A percentile compares a stretch with the other conserved stretches of the same genome.
phyloP scores from a whole-genome alignment of 2,329 filamentous ascomycete species.

The Stemphylium vesicarium region DNA sequence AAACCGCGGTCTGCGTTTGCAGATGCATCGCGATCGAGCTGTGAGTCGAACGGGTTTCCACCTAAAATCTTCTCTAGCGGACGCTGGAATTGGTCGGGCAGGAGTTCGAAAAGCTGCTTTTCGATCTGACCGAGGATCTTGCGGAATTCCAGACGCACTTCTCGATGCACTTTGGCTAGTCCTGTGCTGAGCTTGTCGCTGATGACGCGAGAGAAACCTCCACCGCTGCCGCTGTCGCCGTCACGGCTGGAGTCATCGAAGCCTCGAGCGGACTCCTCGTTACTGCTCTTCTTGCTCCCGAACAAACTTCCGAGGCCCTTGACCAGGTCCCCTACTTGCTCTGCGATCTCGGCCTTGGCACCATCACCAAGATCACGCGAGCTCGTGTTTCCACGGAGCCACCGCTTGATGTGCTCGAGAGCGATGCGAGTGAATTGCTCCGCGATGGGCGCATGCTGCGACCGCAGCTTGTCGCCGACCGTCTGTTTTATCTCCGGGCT shows the following conservation, averaged over 20 bases:
- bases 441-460: slow-evolving; percentile 35
- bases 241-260: slow-evolving; percentile 21
- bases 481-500: slow-evolving; percentile 40
- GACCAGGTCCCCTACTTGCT: slow-evolving; percentile 36
- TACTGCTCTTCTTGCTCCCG: slow-evolving; percentile 25
- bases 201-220: slow-evolving; percentile 36
- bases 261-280: slow-evolving; percentile 27
- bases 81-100: slow-evolving; percentile 38
- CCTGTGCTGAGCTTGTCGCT: slow-evolving; percentile 41
- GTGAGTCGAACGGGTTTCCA: slow-evolving; percentile 38
- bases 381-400: slow-evolving; percentile 41
- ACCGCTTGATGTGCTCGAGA: slow-evolving; percentile 41
- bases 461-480: slow-evolving; percentile 34
- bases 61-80: slow-evolving; percentile 40
- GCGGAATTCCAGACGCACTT: slow-evolving; percentile 39
- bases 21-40: slow-evolving; percentile 36
- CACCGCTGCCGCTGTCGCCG: slow-evolving; percentile 18
- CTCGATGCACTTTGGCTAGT: slow-evolving; percentile 38
- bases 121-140: slow-evolving; percentile 39
- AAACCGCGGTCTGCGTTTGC: slow-evolving; percentile 33
- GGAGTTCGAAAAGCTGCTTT: slow-evolving; percentile 37
- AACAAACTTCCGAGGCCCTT: slow-evolving; percentile 38
- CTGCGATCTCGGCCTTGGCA: slow-evolving; percentile 37
- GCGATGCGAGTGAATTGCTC: slow-evolving; percentile 41
- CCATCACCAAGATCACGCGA: slow-evolving; percentile 39